These are phyloP conservation scores for Hymenochaete sp. DNA, from an alignment of 1,284 basidiomycete genomes.

Conservation along the genomic window DNA sequence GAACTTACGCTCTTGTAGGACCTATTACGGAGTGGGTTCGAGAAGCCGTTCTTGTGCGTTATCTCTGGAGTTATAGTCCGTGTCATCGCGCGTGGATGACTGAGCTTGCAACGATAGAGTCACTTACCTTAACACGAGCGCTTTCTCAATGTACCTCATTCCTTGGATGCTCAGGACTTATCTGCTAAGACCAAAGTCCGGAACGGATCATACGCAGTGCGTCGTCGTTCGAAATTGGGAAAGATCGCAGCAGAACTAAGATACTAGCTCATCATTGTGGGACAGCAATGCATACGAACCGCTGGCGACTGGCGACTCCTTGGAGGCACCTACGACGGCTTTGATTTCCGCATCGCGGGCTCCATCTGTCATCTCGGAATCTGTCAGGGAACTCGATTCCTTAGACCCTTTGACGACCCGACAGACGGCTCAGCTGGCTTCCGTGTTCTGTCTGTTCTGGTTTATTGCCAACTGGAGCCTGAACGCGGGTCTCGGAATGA, in stretches of 20 bases:
- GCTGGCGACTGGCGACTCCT: slow-evolving; percentile 9
- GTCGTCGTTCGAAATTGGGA: slow-evolving; percentile 6
- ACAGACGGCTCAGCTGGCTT: slow-evolving; percentile 73
- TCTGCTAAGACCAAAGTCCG: slow-evolving; percentile 20
- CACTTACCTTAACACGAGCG: slow-evolving; percentile 83
- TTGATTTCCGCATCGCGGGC: slow-evolving; percentile 13
- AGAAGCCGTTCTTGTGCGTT: slow-evolving; percentile 74
- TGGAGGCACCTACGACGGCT: slow-evolving; percentile 14
- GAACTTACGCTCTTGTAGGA: slow-evolving; percentile 34
- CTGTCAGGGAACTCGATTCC: slow-evolving; percentile 16
- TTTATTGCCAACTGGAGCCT: slow-evolving; percentile 88
- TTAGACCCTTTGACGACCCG: slow-evolving; percentile 48
- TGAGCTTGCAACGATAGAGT: slow-evolving; percentile 44
- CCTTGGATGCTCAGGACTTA: slow-evolving; percentile 48
- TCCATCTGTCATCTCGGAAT: slow-evolving; percentile 18
- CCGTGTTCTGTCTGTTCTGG: slow-evolving; percentile 78
- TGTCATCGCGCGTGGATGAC: slow-evolving; percentile 4
- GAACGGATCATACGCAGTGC: slow-evolving; percentile 9
- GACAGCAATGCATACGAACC: slow-evolving; percentile 15
- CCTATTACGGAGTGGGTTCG: slow-evolving; percentile 62
- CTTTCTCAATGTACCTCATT: slow-evolving; percentile 85
- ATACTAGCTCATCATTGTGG: slow-evolving; percentile 3
- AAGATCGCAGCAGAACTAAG: not conserved
- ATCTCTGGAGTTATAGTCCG: too few species aligned
- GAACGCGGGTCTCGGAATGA: slow-evolving; percentile 75